These are phyloP conservation scores for Leccinum olivaceopallidum DNA, from an alignment of 768 basidiomycete genomes.

Conservation along the genomic window DNA sequence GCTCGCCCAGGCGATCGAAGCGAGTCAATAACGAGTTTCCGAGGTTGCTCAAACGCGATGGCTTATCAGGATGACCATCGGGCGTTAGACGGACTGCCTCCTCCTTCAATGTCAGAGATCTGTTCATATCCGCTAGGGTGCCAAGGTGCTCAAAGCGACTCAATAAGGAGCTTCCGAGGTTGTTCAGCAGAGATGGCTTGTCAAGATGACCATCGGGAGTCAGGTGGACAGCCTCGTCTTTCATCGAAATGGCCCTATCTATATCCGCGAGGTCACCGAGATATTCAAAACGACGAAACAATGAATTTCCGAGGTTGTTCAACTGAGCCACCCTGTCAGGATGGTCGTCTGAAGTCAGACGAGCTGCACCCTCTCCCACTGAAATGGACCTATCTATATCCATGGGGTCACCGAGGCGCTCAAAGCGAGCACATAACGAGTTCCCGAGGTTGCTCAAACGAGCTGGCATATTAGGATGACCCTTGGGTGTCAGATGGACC, in stretches of 20 bases:
- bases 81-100: not conserved
- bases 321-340: not conserved
- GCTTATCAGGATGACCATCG: not conserved
- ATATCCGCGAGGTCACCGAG: not conserved
- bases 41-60: not conserved
- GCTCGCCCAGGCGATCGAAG: not conserved
- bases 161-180: too few relatives aligned
- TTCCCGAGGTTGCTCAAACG: not conserved
- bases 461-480: not conserved
- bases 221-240: too few relatives aligned
- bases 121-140: not conserved
- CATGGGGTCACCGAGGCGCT: not conserved
- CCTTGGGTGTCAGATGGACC: not conserved
- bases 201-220: too few relatives aligned
- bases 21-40: not conserved
- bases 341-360: not conserved
- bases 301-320: not conserved
- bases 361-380: not conserved
- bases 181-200: too few relatives aligned
- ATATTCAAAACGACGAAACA: not conserved
- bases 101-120: not conserved
- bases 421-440: not conserved
- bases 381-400: not conserved
- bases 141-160: not conserved
- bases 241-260: not conserved